Conservation (phyloP, 768 basidiomycete species). For the Serendipita sp. region DNA sequence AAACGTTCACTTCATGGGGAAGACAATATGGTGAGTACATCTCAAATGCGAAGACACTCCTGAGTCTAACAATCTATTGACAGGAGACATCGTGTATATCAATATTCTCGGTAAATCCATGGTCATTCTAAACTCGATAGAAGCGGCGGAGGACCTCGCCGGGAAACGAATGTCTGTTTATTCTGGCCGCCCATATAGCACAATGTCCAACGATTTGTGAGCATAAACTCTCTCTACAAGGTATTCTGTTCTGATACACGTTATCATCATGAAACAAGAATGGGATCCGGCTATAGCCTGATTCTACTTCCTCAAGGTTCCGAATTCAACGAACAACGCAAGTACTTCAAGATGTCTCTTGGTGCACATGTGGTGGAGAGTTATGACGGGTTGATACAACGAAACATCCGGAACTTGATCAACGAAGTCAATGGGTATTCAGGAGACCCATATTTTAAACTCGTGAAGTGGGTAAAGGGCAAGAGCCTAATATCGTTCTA, state of each 20-base stretch:
- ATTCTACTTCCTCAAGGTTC: neutral
- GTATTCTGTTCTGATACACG: neutral
- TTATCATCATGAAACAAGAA: neutral
- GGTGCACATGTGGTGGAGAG: too few relatives aligned
- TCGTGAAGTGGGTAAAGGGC: neutral
- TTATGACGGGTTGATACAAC: too few relatives aligned
- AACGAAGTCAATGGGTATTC: neutral
- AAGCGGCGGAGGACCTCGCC: constrained; percentile 9
- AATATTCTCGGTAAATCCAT: constrained; percentile 9
- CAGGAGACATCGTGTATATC: constrained; percentile 14
- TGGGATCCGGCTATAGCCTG: neutral
- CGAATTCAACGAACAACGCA: neutral
- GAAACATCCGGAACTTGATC: neutral
- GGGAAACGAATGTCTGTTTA: constrained; percentile 11
- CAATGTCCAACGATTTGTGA: constrained; percentile 26
- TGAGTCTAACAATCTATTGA: neutral
- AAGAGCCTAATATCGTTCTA: neutral
- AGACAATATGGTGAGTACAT: neutral
- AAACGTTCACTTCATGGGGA: neutral
- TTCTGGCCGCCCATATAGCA: constrained; percentile 10
- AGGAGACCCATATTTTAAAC: neutral
- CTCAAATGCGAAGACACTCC: neutral
- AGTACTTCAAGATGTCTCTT: neutral
- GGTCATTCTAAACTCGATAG: constrained; percentile 11
- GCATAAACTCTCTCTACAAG: too few relatives aligned